Evolutionary conservation across 148 eudicot species (phyloP).

Genomic region (Arctostaphylos glauca): DNA sequence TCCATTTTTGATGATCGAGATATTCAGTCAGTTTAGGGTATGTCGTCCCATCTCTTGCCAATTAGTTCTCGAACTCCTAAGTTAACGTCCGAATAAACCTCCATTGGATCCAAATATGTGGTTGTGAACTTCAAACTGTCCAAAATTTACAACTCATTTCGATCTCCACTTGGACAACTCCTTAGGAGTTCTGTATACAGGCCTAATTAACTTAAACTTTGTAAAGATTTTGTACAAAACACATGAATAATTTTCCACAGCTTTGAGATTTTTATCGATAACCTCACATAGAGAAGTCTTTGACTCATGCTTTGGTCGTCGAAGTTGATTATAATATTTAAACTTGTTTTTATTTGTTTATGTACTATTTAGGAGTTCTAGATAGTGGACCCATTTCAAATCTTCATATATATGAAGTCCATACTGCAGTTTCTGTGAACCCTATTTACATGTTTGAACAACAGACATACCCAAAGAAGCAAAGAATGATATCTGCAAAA

Average conservation of each 20-base stretch:
- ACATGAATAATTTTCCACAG: too few species aligned
- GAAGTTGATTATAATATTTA: neutral
- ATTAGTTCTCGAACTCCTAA: too few species aligned
- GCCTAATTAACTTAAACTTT: too few species aligned
- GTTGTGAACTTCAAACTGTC: too few species aligned
- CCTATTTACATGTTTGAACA: neutral
- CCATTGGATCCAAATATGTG: too few species aligned
- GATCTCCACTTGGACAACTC: too few species aligned
- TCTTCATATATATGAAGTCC: neutral
- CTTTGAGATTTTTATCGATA: neutral
- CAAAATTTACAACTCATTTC: too few species aligned
- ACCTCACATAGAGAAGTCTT: neutral
- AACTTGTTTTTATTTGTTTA: neutral
- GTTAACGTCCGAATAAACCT: too few species aligned
- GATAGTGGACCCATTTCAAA: neutral
- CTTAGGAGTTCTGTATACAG: too few species aligned
- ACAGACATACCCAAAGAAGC: neutral
- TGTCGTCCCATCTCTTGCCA: too few species aligned
- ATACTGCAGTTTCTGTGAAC: neutral
- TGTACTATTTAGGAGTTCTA: slow-evolving; percentile 1
- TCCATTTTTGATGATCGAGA: neutral
- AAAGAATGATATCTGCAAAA: neutral
- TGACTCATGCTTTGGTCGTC: neutral
- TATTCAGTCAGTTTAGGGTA: too few species aligned
- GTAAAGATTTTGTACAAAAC: too few species aligned